Evolutionary conservation across 2,329 filamentous ascomycete species (phyloP), one percentile per base, ranked within the genome.

Genomic region (Ophiostoma piceae): DNA sequence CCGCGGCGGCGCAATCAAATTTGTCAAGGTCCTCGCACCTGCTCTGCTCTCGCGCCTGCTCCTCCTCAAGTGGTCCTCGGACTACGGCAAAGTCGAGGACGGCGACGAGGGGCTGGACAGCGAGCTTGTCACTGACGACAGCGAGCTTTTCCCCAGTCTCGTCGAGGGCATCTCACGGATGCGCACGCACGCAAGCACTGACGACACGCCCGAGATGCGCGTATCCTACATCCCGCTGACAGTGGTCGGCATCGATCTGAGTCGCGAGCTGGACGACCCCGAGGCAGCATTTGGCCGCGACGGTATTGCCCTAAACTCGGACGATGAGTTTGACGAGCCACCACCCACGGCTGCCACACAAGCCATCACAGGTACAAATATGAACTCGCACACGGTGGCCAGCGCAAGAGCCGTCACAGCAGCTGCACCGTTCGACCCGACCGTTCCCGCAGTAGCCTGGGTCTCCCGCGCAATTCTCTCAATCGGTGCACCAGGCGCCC

Each of bases 21-120:
- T 97, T 72, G 88, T 97, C 37, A 87, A 90, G 16, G 90, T 91
- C 37, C 81, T 98, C 12, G 90, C 92, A 0, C 91, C 92, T 12
- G 88, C 90, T 8, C 80, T 98, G 1, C 81, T 98, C 2, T 83
- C 88, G 16, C 88, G 85, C 71, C 82, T 88, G 73, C 78, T 82
- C 73, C 67, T 75, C 1, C 60, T 71, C 5, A 35, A 32, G n/a
- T 69, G 70, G 69, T 60, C 68, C 1, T 67, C 51, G 0, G 68
- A 67, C 26, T 6, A 62, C 37, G 39, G 41, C 22, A 70, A 70
- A 19, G 68, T 26, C 73, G 74, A 32, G 72, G 77, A 73, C 1
- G 73, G 70, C 1, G 72, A 71, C 2, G 60, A 39, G 19, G 66
- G 66, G 5, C n/a, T 65, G 11, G 67, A 67, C 41, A 29, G 41